Evolutionary conservation across 768 basidiomycete genomes (phyloP).

Genomic region (Saitozyma sp.): DNA sequence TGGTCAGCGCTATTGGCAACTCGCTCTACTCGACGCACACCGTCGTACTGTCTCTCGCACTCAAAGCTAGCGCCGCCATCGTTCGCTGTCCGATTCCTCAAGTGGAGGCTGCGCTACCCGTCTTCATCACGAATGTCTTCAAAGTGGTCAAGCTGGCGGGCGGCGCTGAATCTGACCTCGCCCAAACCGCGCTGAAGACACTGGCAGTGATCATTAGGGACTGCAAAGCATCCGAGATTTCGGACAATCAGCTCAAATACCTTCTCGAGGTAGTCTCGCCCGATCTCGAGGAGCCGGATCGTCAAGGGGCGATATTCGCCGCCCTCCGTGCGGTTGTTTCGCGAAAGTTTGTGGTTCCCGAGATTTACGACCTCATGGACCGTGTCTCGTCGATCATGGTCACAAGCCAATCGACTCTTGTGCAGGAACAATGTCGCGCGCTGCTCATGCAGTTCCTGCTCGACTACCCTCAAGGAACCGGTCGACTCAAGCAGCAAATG

Average conservation of each 20-base stretch:
- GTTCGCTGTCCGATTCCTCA: constrained; percentile 78
- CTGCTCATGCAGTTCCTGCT: constrained; percentile 90
- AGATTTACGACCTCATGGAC: constrained; percentile 97
- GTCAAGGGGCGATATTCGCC: constrained; percentile 82
- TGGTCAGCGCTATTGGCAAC: constrained; percentile 84
- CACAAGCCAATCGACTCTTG: constrained; percentile 83
- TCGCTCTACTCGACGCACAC: constrained; percentile 81
- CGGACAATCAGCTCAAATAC: constrained; percentile 84
- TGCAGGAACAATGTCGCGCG: constrained; percentile 86
- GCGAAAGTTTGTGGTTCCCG: constrained; percentile 87
- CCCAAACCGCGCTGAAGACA: constrained; percentile 82
- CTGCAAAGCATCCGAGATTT: constrained; percentile 72
- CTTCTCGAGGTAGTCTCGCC: constrained; percentile 82
- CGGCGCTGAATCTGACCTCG: constrained; percentile 76
- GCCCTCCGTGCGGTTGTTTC: constrained; percentile 87
- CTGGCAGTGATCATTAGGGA: constrained; percentile 89
- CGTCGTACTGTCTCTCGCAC: constrained; percentile 69
- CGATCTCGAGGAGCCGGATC: constrained; percentile 82
- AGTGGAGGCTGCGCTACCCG: constrained; percentile 71
- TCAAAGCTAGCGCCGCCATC: constrained; percentile 78
- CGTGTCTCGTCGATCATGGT: constrained; percentile 88
- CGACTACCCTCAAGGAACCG: constrained; percentile 95
- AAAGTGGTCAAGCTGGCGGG: constrained; percentile 78
- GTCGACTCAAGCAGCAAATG: constrained; percentile 82
- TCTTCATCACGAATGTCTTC: constrained; percentile 79